Percentiles rank a stretch among this genome's conserved stretches.
phyloP scores from a whole-genome alignment of 306 rosid genomes.

The Inga oerstediana region DNA sequence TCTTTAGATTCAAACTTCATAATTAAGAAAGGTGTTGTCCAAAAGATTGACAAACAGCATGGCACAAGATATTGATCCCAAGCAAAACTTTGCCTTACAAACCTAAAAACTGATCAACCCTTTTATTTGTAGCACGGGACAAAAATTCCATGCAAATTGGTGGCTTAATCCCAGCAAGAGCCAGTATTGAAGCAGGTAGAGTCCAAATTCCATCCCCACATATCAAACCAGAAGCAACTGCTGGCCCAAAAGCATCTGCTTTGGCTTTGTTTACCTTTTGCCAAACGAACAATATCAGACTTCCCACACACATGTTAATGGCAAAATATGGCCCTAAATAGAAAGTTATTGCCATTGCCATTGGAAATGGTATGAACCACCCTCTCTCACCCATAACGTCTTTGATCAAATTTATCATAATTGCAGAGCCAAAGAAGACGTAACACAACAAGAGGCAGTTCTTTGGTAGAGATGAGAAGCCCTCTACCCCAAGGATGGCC shows the following conservation, averaged over 20 bases:
- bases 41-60: neutral
- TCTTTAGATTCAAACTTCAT: conserved; percentile 1
- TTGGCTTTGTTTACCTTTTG: conserved; percentile 43
- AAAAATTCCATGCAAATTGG: conserved; percentile 60
- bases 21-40: neutral
- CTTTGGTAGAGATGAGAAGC: conserved; percentile 44
- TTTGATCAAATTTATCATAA: conserved; percentile 39
- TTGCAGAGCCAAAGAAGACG: conserved; percentile 42
- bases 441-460: conserved; percentile 51
- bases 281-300: conserved; percentile 50
- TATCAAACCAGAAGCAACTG: conserved; percentile 63
- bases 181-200: conserved; percentile 54
- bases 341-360: conserved; percentile 64
- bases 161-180: conserved; percentile 54
- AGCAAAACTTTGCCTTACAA: conserved; percentile 34
- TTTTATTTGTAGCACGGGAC: conserved; percentile 45
- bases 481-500: conserved; percentile 50
- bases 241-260: conserved; percentile 54
- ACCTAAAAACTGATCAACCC: conserved; percentile 40
- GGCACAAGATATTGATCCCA: neutral
- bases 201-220: conserved; percentile 65
- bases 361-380: conserved; percentile 53
- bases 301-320: conserved; percentile 61
- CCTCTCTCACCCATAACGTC: conserved; percentile 49
- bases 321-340: conserved; percentile 55